Base-by-base conservation (phyloP, 1,139 yeast genomes). In the Protomyces inouyei region DNA sequence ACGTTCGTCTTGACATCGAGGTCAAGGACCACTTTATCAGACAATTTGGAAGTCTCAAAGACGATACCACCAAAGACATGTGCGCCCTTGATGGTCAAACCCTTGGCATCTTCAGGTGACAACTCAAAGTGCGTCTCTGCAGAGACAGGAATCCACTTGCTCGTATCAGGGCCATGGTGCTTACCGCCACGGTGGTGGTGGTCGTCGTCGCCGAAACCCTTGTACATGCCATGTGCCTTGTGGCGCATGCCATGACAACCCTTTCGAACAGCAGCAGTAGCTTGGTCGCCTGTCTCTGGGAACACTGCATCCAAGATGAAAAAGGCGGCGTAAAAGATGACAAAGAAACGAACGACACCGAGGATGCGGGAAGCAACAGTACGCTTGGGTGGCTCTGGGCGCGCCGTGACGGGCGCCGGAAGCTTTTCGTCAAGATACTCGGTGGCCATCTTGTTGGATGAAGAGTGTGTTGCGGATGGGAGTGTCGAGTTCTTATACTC, bases 11-110 rank as follows among this genome's bases (percentile, higher is more conserved):
- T 52, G 52, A 59, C 25, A 32, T 59, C 63, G 36, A 59, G 57
- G 45, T 59, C 63, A 12, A 59, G 52, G 36, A 59, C 43, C 14
- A 59, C 63, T 35, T 59, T 59, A 57, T 59, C 57, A 5, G 63
- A 59, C n/a, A 59, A 10, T 28, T 59, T 59, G 35, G 63, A 59
- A 3, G 63, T 59, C 53, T 59, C 63, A 40, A 59, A 59, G 36
- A 52, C 57, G 28, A 59, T 43, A 40, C 45, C 45, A 8, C 63
- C 63, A 35, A 59, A 59, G 12, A 52, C 18, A 14, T 59, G 43
- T 37, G 57, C 52, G n/a, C 63, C 63, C 45, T 59, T 59, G 57
- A 59, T 52, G 40, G 57, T 59, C 48, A 59, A 23, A 8, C 63
- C 63, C 18, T 55, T 52, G 35, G 63, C 57, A 21, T 18, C 48